Base-by-base conservation (phyloP, 1,139 yeast genomes). In the Starmera stellimalicola region DNA sequence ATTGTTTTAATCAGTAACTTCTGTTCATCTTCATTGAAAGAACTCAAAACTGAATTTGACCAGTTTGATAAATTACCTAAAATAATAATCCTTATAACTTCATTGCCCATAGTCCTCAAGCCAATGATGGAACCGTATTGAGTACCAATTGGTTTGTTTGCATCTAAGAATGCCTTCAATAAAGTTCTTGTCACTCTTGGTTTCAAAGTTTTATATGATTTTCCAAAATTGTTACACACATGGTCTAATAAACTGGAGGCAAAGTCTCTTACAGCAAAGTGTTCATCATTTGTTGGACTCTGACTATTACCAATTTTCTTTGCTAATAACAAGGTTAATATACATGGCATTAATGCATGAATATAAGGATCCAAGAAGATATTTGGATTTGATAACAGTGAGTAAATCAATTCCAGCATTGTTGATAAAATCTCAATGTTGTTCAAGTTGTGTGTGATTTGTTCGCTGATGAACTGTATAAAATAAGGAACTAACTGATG, bases 401-500 rank as follows among this genome's bases (percentile, higher is more conserved):
- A 91, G 42, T 84, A 81, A 16, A 91, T 75, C 39, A 87, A 88
- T 55, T 85, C 94, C 43, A 93, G 64, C 88, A 91, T 87, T 8
- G 95, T 83, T n/a, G 83, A 70, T 36, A 91, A 63, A 24, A 84
- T 62, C 14, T 73, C 76, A 31, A 83, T 65, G 50, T 81, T 80
- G 47, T 84, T 73, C 45, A 91, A 68, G 51, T 85, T 91, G 52
- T 85, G 83, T 2, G 97, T 85, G 37, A 91, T 79, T 50, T 93
- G 95, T 54, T 93, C 98, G 10, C 96, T 95, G 18, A 87, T 87
- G 55, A 91, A 88, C 53, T 91, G 97, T 35, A 91, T 87, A 48
- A 93, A 84, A 54, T 93, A 93, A 2, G 99, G 99, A 6, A 93
- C 93, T 35, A 93, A 63, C 57, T 93, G 99, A 61, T 93, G 98